Conservation (phyloP, 2,329 filamentous ascomycete genomes). For the Beauveria sp. region DNA sequence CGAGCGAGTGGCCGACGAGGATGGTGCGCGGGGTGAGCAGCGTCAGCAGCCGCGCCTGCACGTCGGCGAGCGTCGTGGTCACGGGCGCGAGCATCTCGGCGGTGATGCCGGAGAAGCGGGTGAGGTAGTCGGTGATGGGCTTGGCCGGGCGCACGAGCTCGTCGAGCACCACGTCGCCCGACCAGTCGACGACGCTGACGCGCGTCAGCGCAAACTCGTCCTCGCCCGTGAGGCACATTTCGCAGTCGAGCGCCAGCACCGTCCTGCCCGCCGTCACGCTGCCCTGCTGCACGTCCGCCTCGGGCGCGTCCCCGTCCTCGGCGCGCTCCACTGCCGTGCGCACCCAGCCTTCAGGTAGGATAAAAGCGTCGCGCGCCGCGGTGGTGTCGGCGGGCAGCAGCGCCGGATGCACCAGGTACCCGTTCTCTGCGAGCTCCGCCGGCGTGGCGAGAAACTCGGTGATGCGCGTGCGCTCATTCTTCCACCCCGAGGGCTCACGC, state of each 20-base stretch:
- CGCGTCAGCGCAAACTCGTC: slow-evolving; percentile 78
- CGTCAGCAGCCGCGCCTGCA: slow-evolving; percentile 68
- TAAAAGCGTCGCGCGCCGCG: slow-evolving; percentile 39
- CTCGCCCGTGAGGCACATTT: slow-evolving; percentile 89
- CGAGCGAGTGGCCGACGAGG: slow-evolving; percentile 72
- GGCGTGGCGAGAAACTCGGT: slow-evolving; percentile 67
- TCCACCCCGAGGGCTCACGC: slow-evolving; percentile 57
- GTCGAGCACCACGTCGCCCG: slow-evolving; percentile 74
- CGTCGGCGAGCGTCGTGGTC: slow-evolving; percentile 74
- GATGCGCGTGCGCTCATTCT: slow-evolving; percentile 71
- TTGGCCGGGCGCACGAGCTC: slow-evolving; percentile 85
- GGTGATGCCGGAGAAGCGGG: slow-evolving; percentile 87
- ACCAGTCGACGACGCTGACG: slow-evolving; percentile 81
- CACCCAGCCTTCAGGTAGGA: slow-evolving; percentile 68
- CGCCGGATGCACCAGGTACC: slow-evolving; percentile 77
- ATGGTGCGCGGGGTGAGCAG: slow-evolving; percentile 67
- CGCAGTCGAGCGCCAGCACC: slow-evolving; percentile 81
- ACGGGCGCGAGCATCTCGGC: slow-evolving; percentile 73
- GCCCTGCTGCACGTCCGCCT: slow-evolving; percentile 66
- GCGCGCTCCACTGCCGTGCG: slow-evolving; percentile 63
- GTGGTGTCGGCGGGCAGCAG: slow-evolving; percentile 52
- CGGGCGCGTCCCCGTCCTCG: slow-evolving; percentile 60
- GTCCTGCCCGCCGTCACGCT: slow-evolving; percentile 77
- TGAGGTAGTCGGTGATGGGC: slow-evolving; percentile 89
- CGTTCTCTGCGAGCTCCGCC: slow-evolving; percentile 72